Conservation (phyloP, 768 basidiomycete species). For the Termitomyces sp. region DNA sequence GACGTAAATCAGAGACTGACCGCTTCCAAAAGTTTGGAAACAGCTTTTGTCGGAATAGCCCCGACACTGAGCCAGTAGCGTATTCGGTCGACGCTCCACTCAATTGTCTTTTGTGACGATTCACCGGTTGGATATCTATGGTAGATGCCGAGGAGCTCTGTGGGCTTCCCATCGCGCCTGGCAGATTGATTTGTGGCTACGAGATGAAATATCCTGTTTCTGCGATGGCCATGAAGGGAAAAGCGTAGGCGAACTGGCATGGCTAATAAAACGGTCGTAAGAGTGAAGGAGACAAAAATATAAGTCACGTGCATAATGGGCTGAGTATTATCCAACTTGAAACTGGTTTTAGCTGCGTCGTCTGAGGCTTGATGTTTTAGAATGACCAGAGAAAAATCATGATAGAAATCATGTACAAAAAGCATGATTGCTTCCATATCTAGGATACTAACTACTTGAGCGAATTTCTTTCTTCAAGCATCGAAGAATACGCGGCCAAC, state of each 20-base stretch:
- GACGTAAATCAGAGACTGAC: conserved; percentile 41
- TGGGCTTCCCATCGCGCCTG: conserved; percentile 77
- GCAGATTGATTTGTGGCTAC: conserved; percentile 74
- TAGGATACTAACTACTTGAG: not conserved
- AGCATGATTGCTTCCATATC: not conserved
- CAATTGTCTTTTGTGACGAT: conserved; percentile 61
- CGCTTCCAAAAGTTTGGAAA: conserved; percentile 70
- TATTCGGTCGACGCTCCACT: conserved; percentile 91
- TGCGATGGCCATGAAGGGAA: conserved; percentile 71
- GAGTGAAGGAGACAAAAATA: not conserved
- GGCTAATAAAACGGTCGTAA: not conserved
- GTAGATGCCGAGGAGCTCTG: conserved; percentile 84
- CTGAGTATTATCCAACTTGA: too few species aligned
- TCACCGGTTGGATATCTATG: conserved; percentile 56
- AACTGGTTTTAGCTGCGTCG: not conserved
- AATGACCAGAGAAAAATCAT: not conserved
- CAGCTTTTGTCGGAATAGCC: conserved; percentile 75
- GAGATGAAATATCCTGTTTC: conserved; percentile 76
- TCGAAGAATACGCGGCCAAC: not conserved
- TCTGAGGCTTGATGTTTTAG: not conserved
- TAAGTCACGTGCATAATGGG: conserved; percentile 3
- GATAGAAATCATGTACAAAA: not conserved
- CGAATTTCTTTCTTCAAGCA: not conserved
- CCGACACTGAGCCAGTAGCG: conserved; percentile 85
- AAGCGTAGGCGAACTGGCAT: conserved; percentile 88